Conservation (phyloP, 2,329 filamentous ascomycete genomes). For the Paraconiothyrium brasiliense region DNA sequence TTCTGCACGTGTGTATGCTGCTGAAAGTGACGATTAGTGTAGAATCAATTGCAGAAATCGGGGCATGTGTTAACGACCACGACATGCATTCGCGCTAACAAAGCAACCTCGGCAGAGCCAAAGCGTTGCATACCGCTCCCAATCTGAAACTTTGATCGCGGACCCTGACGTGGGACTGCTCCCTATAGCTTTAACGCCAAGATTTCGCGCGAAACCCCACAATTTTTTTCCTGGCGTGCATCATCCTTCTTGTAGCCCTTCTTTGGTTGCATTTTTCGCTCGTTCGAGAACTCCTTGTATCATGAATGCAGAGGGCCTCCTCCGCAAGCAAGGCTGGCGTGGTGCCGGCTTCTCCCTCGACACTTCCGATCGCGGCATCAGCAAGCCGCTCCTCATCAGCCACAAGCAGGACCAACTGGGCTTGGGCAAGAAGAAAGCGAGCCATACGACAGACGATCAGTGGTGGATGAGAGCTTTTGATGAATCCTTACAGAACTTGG, state of each 20-base stretch:
- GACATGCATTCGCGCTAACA: slow-evolving; percentile 71
- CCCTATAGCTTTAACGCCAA: slow-evolving; percentile 10
- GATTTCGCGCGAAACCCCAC: slow-evolving; percentile 23
- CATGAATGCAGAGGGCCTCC: slow-evolving; percentile 87
- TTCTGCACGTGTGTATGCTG: slow-evolving; percentile 33
- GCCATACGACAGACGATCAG: slow-evolving; percentile 72
- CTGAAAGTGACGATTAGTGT: slow-evolving; percentile 70
- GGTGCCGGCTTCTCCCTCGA: slow-evolving; percentile 90
- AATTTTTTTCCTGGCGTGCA: slow-evolving; percentile 27
- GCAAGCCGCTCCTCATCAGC: slow-evolving; percentile 82
- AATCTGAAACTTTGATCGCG: neutral
- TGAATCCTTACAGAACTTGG: slow-evolving; percentile 78
- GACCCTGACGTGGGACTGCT: neutral
- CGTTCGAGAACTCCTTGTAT: neutral
- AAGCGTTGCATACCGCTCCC: neutral
- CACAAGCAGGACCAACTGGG: slow-evolving; percentile 84
- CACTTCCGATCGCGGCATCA: slow-evolving; percentile 76
- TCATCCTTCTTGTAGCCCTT: neutral
- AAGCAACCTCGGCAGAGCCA: slow-evolving; percentile 70
- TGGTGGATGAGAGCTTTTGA: slow-evolving; percentile 99
- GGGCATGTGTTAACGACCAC: slow-evolving; percentile 77
- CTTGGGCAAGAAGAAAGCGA: slow-evolving; percentile 75
- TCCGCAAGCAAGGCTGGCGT: slow-evolving; percentile 88
- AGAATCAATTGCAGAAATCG: too few relatives aligned
- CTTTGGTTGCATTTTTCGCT: neutral